Evolutionary conservation across 1,284 basidiomycete genomes (phyloP).

Genomic region (Boletus smithii): DNA sequence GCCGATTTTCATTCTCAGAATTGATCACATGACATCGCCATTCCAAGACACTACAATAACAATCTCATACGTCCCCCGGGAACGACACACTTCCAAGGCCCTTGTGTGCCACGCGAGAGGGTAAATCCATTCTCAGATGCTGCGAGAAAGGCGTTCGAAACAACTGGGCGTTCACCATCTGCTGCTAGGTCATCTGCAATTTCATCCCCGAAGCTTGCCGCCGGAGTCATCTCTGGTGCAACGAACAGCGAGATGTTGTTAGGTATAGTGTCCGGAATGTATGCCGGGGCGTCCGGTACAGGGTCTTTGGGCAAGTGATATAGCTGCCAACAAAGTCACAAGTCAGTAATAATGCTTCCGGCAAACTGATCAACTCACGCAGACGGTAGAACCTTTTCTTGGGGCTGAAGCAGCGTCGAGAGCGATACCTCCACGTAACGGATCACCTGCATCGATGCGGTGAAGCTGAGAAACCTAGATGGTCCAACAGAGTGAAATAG

Average conservation of each 20-base stretch:
- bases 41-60: neutral
- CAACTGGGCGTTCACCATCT: conserved; percentile 9
- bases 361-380: conserved; percentile 41
- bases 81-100: conserved; percentile 41
- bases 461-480: conserved; percentile 46
- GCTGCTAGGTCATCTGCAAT: conserved; percentile 1
- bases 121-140: conserved; percentile 60
- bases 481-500: neutral
- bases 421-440: conserved; percentile 70
- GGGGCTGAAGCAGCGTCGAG: conserved; percentile 65
- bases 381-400: conserved; percentile 52
- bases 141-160: conserved; percentile 47
- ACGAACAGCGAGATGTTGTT: conserved; percentile 23
- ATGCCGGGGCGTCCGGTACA: neutral
- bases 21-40: conserved; percentile 5
- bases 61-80: conserved; percentile 32
- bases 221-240: conserved; percentile 14
- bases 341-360: neutral
- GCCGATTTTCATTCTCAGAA: conserved; percentile 27
- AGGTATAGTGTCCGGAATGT: neutral
- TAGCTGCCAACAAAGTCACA: conserved; percentile 11
- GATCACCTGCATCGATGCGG: conserved; percentile 75
- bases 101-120: conserved; percentile 27
- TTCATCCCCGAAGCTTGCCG: neutral
- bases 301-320: conserved; percentile 15